Conservation (phyloP, 2,329 filamentous ascomycete species). For the Neofusicoccum umdonicola region DNA sequence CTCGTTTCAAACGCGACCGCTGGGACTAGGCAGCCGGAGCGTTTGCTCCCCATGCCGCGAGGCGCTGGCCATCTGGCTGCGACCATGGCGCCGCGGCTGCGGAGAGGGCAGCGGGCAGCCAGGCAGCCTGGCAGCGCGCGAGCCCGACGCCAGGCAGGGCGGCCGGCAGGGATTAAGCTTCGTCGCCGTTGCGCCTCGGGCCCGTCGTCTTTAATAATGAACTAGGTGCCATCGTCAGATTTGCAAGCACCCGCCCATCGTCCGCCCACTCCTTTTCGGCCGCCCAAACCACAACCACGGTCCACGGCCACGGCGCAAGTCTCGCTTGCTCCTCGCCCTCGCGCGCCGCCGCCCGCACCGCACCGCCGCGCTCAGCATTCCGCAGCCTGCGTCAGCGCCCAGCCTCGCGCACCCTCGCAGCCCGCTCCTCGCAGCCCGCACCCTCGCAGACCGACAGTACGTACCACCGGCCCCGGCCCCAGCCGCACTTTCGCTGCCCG, state of each 20-base stretch:
- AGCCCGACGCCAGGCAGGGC: slow-evolving; percentile 4
- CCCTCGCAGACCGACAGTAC: not conserved
- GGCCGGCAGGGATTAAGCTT: slow-evolving; percentile 7
- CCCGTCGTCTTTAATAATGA: slow-evolving; percentile 15
- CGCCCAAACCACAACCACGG: not conserved
- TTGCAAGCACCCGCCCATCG: slow-evolving; percentile 2
- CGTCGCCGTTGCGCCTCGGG: slow-evolving; percentile 13
- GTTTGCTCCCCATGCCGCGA: no score
- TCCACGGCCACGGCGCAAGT: not conserved
- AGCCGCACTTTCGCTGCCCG: slow-evolving; percentile 11
- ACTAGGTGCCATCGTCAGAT: slow-evolving; percentile 13
- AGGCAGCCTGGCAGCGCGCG: not conserved
- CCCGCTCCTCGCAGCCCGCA: no score
- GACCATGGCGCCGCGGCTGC: not conserved
- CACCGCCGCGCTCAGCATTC: not conserved
- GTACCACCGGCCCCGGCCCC: slow-evolving; percentile 8
- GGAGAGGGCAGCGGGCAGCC: not conserved
- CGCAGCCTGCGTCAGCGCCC: not conserved
- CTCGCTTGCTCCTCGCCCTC: not conserved
- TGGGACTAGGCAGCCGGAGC: no score
- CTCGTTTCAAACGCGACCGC: no score
- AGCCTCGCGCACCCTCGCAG: not conserved
- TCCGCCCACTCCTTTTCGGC: not conserved
- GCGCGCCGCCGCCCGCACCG: not conserved
- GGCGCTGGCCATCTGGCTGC: not conserved